Percentiles rank a stretch among this genome's conserved stretches.
phyloP scores from a whole-genome alignment of 108 stramenopile species.

The Skeletonema potamos region DNA sequence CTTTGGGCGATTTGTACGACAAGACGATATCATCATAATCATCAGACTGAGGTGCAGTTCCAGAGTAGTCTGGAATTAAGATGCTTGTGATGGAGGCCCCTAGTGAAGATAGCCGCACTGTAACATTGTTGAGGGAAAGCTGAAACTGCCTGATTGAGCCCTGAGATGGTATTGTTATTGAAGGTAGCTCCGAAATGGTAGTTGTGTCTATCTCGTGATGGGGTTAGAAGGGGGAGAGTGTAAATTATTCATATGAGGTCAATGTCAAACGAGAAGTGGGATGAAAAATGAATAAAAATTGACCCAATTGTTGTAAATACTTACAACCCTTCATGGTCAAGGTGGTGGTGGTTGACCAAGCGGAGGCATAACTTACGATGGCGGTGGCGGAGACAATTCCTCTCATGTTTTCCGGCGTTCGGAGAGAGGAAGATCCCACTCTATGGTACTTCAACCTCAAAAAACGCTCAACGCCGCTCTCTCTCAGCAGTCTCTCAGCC shows the following conservation, averaged over 20 bases:
- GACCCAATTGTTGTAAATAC: no score
- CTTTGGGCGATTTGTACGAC: slow-evolving; percentile 54
- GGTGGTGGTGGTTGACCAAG: neutral
- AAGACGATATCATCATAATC: slow-evolving; percentile 60
- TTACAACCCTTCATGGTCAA: neutral
- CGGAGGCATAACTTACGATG: neutral
- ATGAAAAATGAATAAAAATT: no score
- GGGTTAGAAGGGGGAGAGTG: neutral
- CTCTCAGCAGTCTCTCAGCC: neutral
- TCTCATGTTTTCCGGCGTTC: neutral
- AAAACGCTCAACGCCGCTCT: neutral
- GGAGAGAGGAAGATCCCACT: neutral
- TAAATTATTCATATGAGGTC: neutral
- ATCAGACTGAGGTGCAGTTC: neutral
- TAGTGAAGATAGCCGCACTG: slow-evolving; percentile 52
- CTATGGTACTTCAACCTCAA: neutral
- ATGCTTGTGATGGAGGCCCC: slow-evolving; percentile 57
- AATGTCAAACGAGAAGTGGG: neutral
- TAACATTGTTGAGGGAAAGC: slow-evolving; percentile 30
- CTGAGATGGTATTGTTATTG: neutral
- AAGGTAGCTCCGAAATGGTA: neutral
- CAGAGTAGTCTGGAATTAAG: slow-evolving; percentile 32
- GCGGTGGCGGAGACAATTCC: neutral
- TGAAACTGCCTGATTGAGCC: slow-evolving; percentile 18
- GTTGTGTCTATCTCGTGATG: neutral